A percentile compares a stretch with the other conserved stretches of the same genome.
Conservation (phyloP, 2,329 filamentous ascomycete genomes). For the Lomentospora prolificans region DNA sequence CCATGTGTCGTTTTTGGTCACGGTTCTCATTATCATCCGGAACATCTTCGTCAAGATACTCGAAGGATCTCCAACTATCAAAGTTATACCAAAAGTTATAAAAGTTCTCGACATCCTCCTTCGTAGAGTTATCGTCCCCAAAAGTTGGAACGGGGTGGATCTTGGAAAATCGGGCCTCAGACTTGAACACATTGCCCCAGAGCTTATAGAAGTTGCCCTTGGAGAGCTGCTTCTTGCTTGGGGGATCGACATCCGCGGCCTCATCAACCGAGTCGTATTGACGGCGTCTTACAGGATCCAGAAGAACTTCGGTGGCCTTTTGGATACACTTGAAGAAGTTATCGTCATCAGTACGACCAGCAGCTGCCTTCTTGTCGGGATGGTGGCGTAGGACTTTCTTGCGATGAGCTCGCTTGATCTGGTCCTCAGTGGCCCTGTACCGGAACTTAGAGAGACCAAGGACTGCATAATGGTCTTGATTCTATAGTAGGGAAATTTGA, state of each 20-base stretch:
- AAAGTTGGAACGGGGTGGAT: conserved; percentile 78
- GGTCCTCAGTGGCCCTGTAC: conserved; percentile 86
- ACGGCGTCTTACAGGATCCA: conserved; percentile 82
- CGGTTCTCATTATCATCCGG: conserved; percentile 98
- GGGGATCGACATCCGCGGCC: conserved; percentile 82
- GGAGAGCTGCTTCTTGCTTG: conserved; percentile 78
- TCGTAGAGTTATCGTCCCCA: conserved; percentile 72
- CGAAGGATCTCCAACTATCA: conserved; percentile 94
- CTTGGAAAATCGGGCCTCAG: conserved; percentile 89
- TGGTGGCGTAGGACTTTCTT: conserved; percentile 99
- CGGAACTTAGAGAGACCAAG: conserved; percentile 89
- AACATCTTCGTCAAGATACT: conserved; percentile 98
- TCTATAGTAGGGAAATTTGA: conserved; percentile 34
- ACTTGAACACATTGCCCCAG: conserved; percentile 82
- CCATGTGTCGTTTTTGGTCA: conserved; percentile 96
- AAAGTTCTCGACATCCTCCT: conserved; percentile 86
- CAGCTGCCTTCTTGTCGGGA: conserved; percentile 95
- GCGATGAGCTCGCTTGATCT: conserved; percentile 98
- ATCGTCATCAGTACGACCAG: conserved; percentile 81
- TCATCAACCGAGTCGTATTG: conserved; percentile 98
- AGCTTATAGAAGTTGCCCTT: conserved; percentile 93
- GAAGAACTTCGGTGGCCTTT: conserved; percentile 87
- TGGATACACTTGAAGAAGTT: conserved; percentile 99
- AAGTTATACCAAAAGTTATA: conserved; percentile 99
- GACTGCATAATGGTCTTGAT: conserved; percentile 96